A percentile compares a stretch with the other conserved stretches of the same genome.
Conservation (phyloP, 2,329 filamentous ascomycete species). For the Ciborinia camelliae region DNA sequence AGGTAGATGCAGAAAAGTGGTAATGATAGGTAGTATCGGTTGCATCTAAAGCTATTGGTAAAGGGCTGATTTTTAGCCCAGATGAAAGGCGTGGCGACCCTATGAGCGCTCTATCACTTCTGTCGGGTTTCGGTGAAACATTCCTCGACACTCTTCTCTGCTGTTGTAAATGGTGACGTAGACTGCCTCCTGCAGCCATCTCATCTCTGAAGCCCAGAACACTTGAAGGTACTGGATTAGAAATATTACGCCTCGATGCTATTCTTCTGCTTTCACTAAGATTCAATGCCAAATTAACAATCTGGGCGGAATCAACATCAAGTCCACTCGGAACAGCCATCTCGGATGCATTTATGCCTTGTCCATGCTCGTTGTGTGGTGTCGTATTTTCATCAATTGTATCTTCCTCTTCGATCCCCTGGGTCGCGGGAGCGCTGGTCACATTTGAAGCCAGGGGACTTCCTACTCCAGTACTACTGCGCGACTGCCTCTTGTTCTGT, state of each 20-base stretch:
- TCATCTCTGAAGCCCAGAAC: slow-evolving; percentile 41
- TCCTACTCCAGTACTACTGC: slow-evolving; percentile 29
- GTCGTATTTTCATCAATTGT: slow-evolving; percentile 10
- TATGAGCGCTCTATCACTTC: slow-evolving; percentile 33
- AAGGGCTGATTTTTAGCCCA: slow-evolving; percentile 43
- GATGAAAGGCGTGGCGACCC: slow-evolving; percentile 43
- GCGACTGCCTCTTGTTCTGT: slow-evolving; percentile 29
- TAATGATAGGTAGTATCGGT: slow-evolving; percentile 53
- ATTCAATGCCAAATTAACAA: slow-evolving; percentile 88
- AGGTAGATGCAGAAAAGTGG: slow-evolving; percentile 73
- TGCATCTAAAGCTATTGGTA: slow-evolving; percentile 49
- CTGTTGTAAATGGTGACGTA: slow-evolving; percentile 68
- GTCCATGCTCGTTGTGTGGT: slow-evolving; percentile 9
- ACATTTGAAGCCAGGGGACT: slow-evolving; percentile 33
- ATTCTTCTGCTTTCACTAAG: slow-evolving; percentile 75
- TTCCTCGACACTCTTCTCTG: slow-evolving; percentile 62
- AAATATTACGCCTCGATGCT: slow-evolving; percentile 55
- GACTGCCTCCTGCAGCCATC: slow-evolving; percentile 53
- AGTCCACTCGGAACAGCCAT: slow-evolving; percentile 39
- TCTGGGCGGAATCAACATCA: slow-evolving; percentile 78
- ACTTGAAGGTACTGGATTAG: slow-evolving; percentile 47
- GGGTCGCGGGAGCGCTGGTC: slow-evolving; percentile 18
- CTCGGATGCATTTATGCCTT: slow-evolving; percentile 1
- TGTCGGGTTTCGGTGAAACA: slow-evolving; percentile 55
- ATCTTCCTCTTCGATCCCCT: slow-evolving; percentile 7